A percentile compares a stretch with the other conserved stretches of the same genome.
These are phyloP conservation scores for Verticillium alfalfae DNA, from an alignment of 2,329 filamentous ascomycete species.

Conservation along the genomic window DNA sequence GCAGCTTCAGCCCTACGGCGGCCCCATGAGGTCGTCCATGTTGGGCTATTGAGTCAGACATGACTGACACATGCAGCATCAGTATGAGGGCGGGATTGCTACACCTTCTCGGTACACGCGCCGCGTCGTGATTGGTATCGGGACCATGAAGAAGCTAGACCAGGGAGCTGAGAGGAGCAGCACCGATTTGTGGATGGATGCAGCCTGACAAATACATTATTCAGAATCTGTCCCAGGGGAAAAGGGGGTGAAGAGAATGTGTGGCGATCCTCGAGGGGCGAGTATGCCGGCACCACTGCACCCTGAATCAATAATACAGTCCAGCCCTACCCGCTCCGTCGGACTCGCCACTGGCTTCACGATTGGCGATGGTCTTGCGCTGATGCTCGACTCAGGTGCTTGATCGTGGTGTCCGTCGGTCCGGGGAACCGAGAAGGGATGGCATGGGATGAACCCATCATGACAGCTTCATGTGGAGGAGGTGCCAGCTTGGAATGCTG, in stretches of 20 bases:
- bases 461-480: not conserved
- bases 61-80: too few species aligned
- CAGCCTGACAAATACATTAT: not conserved
- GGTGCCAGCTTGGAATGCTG: too few species aligned
- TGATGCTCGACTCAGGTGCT: not conserved
- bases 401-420: not conserved
- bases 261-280: not conserved
- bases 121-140: too few species aligned
- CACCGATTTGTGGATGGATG: too few species aligned
- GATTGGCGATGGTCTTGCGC: not conserved
- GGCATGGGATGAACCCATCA: not conserved
- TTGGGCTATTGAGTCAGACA: too few species aligned
- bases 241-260: not conserved
- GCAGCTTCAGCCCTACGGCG: too few species aligned
- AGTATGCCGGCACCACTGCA: not conserved
- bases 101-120: too few species aligned
- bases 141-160: too few species aligned
- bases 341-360: not conserved
- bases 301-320: not conserved
- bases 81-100: too few species aligned
- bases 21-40: too few species aligned
- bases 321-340: not conserved
- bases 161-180: too few species aligned
- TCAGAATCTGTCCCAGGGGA: not conserved
- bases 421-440: not conserved